phyloP scores from a whole-genome alignment of 495 filamentous ascomycete genomes.

The Aspergillus wentii region DNA sequence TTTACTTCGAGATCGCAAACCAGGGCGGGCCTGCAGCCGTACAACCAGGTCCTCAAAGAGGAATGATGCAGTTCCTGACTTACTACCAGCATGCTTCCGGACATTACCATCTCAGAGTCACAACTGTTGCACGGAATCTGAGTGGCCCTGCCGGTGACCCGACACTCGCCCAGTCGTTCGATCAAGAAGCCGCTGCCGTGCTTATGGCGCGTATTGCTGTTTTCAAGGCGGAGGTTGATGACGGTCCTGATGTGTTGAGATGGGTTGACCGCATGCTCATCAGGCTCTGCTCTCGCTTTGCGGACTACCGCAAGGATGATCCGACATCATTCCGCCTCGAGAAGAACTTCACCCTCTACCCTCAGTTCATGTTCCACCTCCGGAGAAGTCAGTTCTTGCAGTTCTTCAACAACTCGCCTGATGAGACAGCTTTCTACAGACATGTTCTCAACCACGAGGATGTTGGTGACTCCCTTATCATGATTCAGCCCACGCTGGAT shows the following conservation, averaged over 20 bases:
- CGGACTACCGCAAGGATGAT: slow-evolving; percentile 98
- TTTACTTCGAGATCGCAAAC: slow-evolving; percentile 97
- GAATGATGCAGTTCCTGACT: slow-evolving; percentile 97
- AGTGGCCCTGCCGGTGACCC: slow-evolving; percentile 95
- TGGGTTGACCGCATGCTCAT: slow-evolving; percentile 99
- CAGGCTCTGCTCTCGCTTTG: slow-evolving; percentile 90
- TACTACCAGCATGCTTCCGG: slow-evolving; percentile 98
- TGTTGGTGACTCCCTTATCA: slow-evolving; percentile 92
- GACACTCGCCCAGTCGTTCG: slow-evolving; percentile 95
- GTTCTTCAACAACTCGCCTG: slow-evolving; percentile 98
- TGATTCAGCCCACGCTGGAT: slow-evolving; percentile 98
- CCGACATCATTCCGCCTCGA: slow-evolving; percentile 96
- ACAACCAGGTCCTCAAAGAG: slow-evolving; percentile 82
- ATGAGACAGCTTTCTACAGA: slow-evolving; percentile 97
- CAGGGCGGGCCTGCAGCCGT: slow-evolving; percentile 86
- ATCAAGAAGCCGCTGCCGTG: slow-evolving; percentile 96
- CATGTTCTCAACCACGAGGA: slow-evolving; percentile 98
- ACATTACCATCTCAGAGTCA: slow-evolving; percentile 92
- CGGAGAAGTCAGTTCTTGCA: slow-evolving; percentile 96
- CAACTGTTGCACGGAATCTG: slow-evolving; percentile 85
- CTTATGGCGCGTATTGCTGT: slow-evolving; percentile 98
- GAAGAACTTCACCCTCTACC: slow-evolving; percentile 98
- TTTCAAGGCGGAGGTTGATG: slow-evolving; percentile 98
- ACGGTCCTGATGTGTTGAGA: slow-evolving; percentile 95
- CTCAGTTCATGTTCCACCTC: slow-evolving; percentile 99